Percentiles rank a stretch among this genome's conserved stretches.
These are phyloP conservation scores for Candida dendrica DNA, from an alignment of 805 yeast genomes.

Conservation along the genomic window DNA sequence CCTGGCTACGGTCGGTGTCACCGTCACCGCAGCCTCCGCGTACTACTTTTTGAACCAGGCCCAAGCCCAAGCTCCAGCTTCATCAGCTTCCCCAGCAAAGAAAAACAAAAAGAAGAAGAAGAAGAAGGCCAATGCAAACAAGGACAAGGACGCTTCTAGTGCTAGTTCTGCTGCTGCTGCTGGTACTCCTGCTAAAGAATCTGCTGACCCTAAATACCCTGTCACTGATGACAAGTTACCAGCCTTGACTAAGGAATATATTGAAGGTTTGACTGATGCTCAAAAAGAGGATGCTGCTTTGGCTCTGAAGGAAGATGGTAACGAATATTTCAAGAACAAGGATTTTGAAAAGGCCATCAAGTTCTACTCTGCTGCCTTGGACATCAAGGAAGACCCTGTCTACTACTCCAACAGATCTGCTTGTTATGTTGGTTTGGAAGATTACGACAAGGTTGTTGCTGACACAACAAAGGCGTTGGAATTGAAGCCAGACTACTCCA, in stretches of 20 bases:
- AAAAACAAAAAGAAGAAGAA: slow-evolving; percentile 43
- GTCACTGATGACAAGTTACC: slow-evolving; percentile 52
- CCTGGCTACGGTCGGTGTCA: slow-evolving; percentile 55
- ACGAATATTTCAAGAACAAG: slow-evolving; percentile 64
- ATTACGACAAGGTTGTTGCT: slow-evolving; percentile 76
- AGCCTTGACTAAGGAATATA: slow-evolving; percentile 37
- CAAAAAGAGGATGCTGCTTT: slow-evolving; percentile 61
- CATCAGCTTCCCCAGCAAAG: slow-evolving; percentile 14
- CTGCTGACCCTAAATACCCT: slow-evolving; percentile 34
- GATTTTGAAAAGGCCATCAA: slow-evolving; percentile 70
- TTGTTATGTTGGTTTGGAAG: slow-evolving; percentile 76
- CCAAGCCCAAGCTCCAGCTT: slow-evolving; percentile 11
- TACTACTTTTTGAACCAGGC: slow-evolving; percentile 38
- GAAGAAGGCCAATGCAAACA: slow-evolving; percentile 15
- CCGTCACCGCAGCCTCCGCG: slow-evolving; percentile 58
- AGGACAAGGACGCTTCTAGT: slow-evolving; percentile 10
- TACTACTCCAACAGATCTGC: slow-evolving; percentile 96
- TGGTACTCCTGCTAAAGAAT: slow-evolving; percentile 24
- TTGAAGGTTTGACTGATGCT: slow-evolving; percentile 37
- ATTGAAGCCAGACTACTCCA: slow-evolving; percentile 83
- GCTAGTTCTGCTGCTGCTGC: slow-evolving; percentile 3
- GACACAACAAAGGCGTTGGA: slow-evolving; percentile 84
- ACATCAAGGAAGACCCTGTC: slow-evolving; percentile 74
- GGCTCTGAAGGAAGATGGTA: slow-evolving; percentile 85
- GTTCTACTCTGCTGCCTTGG: slow-evolving; percentile 72